phyloP scores from a whole-genome alignment of 192 early-diverging fungal genomes.

The Gaertneriomyces sp. region DNA sequence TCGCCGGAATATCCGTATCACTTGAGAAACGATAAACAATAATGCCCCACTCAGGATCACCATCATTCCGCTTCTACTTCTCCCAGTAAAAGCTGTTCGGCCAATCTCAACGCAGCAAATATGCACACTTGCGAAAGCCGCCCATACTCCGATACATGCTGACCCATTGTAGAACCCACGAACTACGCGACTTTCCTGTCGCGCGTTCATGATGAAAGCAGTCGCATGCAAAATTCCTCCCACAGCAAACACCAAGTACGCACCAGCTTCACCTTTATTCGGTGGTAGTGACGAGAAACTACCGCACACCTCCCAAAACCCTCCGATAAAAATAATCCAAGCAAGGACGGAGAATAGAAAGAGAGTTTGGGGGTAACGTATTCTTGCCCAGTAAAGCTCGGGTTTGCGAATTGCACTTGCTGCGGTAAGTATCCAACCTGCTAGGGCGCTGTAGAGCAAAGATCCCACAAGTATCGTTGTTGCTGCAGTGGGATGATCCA shows the following conservation, averaged over 20 bases:
- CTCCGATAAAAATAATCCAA: slow-evolving; percentile 5
- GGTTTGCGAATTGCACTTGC: background rate
- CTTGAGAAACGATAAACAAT: background rate
- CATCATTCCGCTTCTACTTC: background rate
- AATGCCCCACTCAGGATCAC: background rate
- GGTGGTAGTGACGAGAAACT: background rate
- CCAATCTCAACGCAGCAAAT: background rate
- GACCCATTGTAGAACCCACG: background rate
- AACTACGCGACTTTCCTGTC: background rate
- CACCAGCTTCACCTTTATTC: background rate
- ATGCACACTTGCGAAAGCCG: background rate
- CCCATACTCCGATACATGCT: background rate
- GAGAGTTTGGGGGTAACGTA: background rate
- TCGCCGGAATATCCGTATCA: background rate
- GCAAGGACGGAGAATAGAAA: background rate
- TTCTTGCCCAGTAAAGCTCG: background rate
- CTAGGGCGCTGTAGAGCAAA: background rate
- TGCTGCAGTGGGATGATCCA: background rate
- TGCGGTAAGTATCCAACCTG: background rate
- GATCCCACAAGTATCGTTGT: background rate
- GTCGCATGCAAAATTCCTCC: background rate
- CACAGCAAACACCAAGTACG: slow-evolving; percentile 1
- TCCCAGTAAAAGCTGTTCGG: background rate
- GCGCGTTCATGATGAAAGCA: background rate
- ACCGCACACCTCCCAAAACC: slow-evolving; percentile 3